phyloP scores from a whole-genome alignment of 306 rosid species.

The Vigna angularis region DNA sequence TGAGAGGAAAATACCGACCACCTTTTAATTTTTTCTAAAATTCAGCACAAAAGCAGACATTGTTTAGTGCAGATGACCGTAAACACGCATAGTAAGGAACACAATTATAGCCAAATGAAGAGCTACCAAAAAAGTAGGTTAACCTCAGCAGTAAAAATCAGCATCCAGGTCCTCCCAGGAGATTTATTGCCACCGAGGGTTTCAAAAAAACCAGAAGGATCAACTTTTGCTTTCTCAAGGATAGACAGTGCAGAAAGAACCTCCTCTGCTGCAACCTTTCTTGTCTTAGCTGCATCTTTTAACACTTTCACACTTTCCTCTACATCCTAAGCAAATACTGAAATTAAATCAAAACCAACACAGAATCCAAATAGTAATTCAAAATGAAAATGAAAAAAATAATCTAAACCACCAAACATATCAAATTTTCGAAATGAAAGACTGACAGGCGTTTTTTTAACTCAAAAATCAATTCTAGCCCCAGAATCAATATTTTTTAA shows the following conservation, averaged over 20 bases:
- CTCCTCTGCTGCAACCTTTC: slow-evolving; percentile 66
- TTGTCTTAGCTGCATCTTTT: slow-evolving; percentile 80
- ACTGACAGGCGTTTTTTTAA: neutral
- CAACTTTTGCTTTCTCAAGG: slow-evolving; percentile 82
- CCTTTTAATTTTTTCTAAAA: slow-evolving; percentile 72
- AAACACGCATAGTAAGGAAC: slow-evolving; percentile 3
- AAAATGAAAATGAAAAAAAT: neutral
- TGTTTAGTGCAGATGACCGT: slow-evolving; percentile 15
- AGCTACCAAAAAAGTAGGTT: neutral
- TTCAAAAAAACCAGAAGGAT: slow-evolving; percentile 74
- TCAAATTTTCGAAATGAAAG: slow-evolving; percentile 14
- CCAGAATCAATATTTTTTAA: neutral
- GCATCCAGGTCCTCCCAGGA: slow-evolving; percentile 99
- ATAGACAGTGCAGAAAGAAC: slow-evolving; percentile 76
- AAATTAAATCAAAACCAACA: slow-evolving; percentile 18
- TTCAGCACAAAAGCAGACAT: slow-evolving; percentile 43
- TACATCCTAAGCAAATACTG: slow-evolving; percentile 65
- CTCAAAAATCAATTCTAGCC: neutral
- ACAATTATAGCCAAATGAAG: slow-evolving; percentile 23
- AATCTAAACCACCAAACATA: neutral
- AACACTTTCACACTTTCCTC: slow-evolving; percentile 79
- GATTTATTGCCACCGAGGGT: slow-evolving; percentile 83
- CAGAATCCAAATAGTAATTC: neutral
- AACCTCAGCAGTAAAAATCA: slow-evolving; percentile 84
- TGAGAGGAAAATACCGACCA: slow-evolving; percentile 86